Base-by-base conservation (phyloP, 257 asterid species). In the Solanum medicagineum region DNA sequence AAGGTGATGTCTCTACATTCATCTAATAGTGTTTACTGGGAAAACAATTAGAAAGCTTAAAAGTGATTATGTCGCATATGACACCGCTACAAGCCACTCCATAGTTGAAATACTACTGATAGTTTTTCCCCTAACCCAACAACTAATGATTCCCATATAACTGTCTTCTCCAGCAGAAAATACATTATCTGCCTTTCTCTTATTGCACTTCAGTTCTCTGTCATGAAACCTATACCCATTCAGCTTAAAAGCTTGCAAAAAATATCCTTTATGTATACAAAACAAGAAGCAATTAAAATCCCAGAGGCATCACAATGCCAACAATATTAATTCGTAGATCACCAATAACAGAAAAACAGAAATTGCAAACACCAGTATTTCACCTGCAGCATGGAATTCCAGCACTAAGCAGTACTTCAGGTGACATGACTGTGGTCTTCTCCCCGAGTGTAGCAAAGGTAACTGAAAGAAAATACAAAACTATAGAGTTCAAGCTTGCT, bases 341-440 rank as follows among this genome's bases (percentile, higher is more conserved):
- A 80, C 80, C 86, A 89, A 83, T 60, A 74, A 62, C 84, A 79
- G 83, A 81, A 22, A 70, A 53, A 85, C 11, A 62, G 71, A 85
- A 75, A 86, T 66, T 66, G 84, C 29, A 53, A 40, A 29, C 83
- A 81, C 81, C 85, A 84, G 84, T 85, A 84, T 85, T 85, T 90
- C 90, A 97, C 99, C 99, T 95, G 99, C 99, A 97, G 94, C 99
- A 97, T 62, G 99, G 99, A 86, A 97, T 95, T 84, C 99, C 99
- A 55, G 98, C 96, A 92, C 86, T 90, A 87, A 92, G 91, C 84
- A 97, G 98, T 85, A 97, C 98, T 93, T 97, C 99, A 2, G 99
- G 99, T 68, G 99, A 93, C 98, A 97, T 97, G 86, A 97, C 98
- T 20, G 99, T 97, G 47, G 97, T 95, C 95, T 97, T 97, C 95